Evolutionary conservation across 129 eudicot species (phyloP).

Genomic region (Lactuca saligna): DNA sequence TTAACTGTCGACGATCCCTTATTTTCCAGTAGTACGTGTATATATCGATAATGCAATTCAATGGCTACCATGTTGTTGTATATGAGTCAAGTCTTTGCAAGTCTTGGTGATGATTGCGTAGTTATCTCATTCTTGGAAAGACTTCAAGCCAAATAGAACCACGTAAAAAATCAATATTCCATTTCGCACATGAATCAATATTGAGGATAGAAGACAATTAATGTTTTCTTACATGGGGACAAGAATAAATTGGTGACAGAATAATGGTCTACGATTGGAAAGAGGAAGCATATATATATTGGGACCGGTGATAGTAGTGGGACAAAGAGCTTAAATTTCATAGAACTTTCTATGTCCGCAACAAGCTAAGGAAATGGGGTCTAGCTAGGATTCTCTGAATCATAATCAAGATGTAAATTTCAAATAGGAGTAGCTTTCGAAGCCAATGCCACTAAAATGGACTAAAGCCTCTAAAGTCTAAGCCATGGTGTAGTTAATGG

Average conservation of each 20-base stretch:
- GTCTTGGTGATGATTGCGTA: not conserved
- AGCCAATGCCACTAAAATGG: constrained; percentile 1
- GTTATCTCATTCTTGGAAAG: constrained; percentile 7
- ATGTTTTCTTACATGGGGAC: constrained; percentile 16
- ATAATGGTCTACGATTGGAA: constrained; percentile 10
- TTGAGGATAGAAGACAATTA: not conserved
- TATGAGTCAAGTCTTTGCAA: too few relatives aligned
- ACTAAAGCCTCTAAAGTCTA: not conserved
- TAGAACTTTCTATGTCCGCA: constrained; percentile 20
- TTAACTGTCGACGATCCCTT: too few relatives aligned
- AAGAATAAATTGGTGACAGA: constrained; percentile 26
- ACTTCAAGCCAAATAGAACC: not conserved
- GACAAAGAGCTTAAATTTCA: constrained; percentile 22
- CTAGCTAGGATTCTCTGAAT: constrained; percentile 20
- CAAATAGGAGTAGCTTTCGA: constrained; percentile 2
- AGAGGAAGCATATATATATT: not conserved
- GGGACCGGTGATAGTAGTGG: constrained; percentile 12
- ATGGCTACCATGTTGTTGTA: too few relatives aligned
- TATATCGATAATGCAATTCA: too few relatives aligned
- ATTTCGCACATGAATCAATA: constrained; percentile 3
- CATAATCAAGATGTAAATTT: not conserved
- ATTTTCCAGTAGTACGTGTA: too few relatives aligned
- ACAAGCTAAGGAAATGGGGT: constrained; percentile 9
- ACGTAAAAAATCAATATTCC: not conserved
- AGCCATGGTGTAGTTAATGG: not conserved